phyloP scores from a whole-genome alignment of 306 rosid genomes.

The Vigna hirtella region DNA sequence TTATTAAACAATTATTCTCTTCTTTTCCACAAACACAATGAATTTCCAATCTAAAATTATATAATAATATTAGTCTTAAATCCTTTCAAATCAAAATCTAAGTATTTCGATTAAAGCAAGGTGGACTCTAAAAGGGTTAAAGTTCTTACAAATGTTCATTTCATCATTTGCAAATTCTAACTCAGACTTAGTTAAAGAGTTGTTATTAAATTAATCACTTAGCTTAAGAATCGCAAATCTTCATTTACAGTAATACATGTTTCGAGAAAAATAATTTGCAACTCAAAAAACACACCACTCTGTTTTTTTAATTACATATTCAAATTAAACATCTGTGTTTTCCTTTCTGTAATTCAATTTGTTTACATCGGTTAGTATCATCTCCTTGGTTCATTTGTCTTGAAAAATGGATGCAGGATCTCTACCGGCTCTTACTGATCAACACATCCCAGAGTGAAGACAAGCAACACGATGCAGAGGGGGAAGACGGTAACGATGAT shows the following conservation, averaged over 20 bases:
- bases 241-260: neutral
- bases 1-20: neutral
- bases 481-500: slow-evolving; percentile 62
- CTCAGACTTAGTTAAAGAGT: neutral
- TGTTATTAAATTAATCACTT: neutral
- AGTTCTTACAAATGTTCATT: neutral
- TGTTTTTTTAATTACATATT: neutral
- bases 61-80: neutral
- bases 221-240: neutral
- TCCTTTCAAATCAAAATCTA: neutral
- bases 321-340: neutral
- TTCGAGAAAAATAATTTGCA: neutral
- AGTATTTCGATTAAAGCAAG: neutral
- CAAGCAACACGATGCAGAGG: slow-evolving; percentile 67
- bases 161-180: neutral
- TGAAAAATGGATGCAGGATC: slow-evolving; percentile 57
- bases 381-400: neutral
- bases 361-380: neutral
- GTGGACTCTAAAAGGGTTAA: neutral
- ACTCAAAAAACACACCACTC: neutral
- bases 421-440: slow-evolving; percentile 40
- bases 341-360: neutral
- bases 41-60: neutral
- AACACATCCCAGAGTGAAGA: slow-evolving; percentile 46
- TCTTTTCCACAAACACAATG: neutral